phyloP scores from a whole-genome alignment of 208 protist species.

The Phytomonas francai region DNA sequence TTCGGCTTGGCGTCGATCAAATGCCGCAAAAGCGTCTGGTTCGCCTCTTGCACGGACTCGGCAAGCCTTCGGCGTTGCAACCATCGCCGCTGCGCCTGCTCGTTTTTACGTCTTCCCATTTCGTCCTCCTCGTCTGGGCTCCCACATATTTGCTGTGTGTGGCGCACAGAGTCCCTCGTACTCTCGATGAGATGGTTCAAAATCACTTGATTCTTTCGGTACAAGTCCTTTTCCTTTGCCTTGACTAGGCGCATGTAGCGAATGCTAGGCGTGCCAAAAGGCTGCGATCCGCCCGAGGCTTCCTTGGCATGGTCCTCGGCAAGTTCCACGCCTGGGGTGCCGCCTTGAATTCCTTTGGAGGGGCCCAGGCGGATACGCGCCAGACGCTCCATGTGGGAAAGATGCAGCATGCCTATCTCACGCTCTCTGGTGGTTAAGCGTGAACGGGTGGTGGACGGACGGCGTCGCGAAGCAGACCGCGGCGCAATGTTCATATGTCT shows the following conservation, averaged over 20 bases:
- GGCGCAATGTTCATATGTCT: neutral
- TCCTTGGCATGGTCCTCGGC: constrained; percentile 8
- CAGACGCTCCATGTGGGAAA: constrained; percentile 60
- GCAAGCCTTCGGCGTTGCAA: constrained; percentile 16
- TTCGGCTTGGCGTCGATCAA: constrained; percentile 22
- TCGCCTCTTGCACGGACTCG: constrained; percentile 16
- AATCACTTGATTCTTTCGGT: constrained; percentile 24
- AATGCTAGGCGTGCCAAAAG: neutral
- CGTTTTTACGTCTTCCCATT: neutral
- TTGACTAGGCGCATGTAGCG: constrained; percentile 30
- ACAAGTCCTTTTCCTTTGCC: constrained; percentile 29
- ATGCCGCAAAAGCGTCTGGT: constrained; percentile 26
- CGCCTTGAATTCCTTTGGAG: constrained; percentile 36
- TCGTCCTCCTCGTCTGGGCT: constrained; percentile 22
- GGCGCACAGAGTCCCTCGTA: constrained; percentile 21
- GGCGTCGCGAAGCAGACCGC: neutral
- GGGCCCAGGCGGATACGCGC: constrained; percentile 33
- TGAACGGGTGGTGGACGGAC: neutral
- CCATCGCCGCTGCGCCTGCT: constrained; percentile 27
- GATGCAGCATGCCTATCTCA: constrained; percentile 43
- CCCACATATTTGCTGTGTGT: constrained; percentile 35
- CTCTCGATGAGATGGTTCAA: constrained; percentile 28
- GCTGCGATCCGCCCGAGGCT: neutral
- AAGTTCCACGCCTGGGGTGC: constrained; percentile 47
- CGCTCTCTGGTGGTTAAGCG: constrained; percentile 34